Conservation (phyloP, 2,329 filamentous ascomycete species). For the Fusarium setosum region DNA sequence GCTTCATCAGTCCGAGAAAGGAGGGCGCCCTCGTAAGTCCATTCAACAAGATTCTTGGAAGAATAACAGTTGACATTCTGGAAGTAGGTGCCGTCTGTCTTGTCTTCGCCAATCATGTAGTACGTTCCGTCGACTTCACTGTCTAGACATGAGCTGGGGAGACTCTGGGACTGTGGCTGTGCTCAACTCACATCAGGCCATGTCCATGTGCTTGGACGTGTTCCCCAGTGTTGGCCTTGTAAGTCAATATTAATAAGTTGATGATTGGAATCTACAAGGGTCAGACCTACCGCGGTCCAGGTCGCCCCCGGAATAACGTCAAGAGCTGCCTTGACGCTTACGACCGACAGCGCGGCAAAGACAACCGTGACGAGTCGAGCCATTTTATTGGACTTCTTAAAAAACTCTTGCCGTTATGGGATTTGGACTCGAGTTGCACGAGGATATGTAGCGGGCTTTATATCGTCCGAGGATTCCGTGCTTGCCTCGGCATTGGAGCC, state of each 20-base stretch:
- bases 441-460: neutral
- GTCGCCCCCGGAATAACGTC: constrained; percentile 58
- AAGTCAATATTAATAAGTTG: neutral
- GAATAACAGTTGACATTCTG: constrained; percentile 76
- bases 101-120: constrained; percentile 79
- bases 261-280: accelerated
- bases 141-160: neutral
- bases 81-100: constrained; percentile 70
- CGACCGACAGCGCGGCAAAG: constrained; percentile 13
- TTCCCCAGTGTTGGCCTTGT: constrained; percentile 55
- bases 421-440: too few relatives aligned
- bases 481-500: neutral
- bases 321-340: constrained; percentile 27
- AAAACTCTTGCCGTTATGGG: too few relatives aligned
- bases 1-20: constrained; percentile 58
- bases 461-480: neutral
- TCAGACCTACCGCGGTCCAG: constrained; percentile 55
- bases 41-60: constrained; percentile 70
- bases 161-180: accelerated
- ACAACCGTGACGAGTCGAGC: constrained; percentile 2
- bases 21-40: constrained; percentile 70
- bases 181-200: constrained; percentile 63
- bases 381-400: neutral
- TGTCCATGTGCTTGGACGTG: constrained; percentile 76
- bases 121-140: constrained; percentile 62